phyloP scores from a whole-genome alignment of 2,329 filamentous ascomycete species.

The Arthrobotrys musiformis region DNA sequence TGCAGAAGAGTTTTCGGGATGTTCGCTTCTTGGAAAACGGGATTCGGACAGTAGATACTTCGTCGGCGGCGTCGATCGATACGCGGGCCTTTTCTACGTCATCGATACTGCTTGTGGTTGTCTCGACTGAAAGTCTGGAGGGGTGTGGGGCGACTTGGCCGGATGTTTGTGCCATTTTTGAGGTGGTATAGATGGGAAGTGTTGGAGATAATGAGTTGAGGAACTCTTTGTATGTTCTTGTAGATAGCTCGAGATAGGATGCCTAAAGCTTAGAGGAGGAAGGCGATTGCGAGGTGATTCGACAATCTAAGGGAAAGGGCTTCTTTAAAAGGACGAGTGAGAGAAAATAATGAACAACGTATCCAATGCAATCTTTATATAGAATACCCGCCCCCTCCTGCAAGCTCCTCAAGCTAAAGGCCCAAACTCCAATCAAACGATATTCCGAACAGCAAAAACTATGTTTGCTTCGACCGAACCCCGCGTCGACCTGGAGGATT shows the following conservation, averaged over 20 bases:
- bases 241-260: neutral
- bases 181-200: neutral
- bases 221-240: neutral
- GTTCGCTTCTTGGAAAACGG: slow-evolving; percentile 33
- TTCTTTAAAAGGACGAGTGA: neutral
- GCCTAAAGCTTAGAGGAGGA: neutral
- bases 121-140: slow-evolving; percentile 17
- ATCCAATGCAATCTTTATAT: neutral
- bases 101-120: slow-evolving; percentile 21
- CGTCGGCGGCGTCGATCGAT: slow-evolving; percentile 17
- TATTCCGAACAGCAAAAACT: neutral
- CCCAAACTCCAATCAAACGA: neutral
- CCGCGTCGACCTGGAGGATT: slow-evolving; percentile 9
- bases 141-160: slow-evolving; percentile 13
- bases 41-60: slow-evolving; percentile 34
- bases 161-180: slow-evolving; percentile 35
- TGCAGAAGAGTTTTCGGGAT: slow-evolving; percentile 43
- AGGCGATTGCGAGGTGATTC: neutral
- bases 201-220: slow-evolving; percentile 10
- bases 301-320: neutral
- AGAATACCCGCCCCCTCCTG: neutral
- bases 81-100: slow-evolving; percentile 37
- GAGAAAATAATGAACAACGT: neutral
- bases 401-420: neutral
- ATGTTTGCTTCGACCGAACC: neutral